These are phyloP conservation scores for Penicillium mononematosum DNA, from an alignment of 495 filamentous ascomycete genomes.

Conservation along the genomic window DNA sequence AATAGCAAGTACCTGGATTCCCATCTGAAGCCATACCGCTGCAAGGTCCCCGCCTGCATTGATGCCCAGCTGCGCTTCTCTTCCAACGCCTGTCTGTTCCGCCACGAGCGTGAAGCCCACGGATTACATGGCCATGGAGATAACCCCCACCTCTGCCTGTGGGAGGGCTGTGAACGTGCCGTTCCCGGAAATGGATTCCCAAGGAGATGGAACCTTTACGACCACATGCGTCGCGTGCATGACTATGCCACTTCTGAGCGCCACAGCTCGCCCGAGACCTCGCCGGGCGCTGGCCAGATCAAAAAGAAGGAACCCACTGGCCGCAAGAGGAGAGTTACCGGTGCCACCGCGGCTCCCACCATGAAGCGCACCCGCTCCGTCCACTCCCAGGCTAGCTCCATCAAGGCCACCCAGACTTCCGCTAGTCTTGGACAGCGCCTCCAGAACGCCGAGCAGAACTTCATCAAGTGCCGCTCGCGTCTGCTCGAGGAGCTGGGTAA, in stretches of 20 bases:
- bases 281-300: slow-evolving; percentile 28
- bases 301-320: slow-evolving; percentile 46
- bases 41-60: slow-evolving; percentile 75
- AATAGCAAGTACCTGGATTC: slow-evolving; percentile 91
- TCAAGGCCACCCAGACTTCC: slow-evolving; percentile 37
- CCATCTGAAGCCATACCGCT: slow-evolving; percentile 89
- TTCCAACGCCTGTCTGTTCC: slow-evolving; percentile 90
- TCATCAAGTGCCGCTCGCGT: slow-evolving; percentile 44
- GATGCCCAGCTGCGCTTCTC: slow-evolving; percentile 73
- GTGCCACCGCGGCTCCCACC: slow-evolving; percentile 37
- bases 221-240: slow-evolving; percentile 94
- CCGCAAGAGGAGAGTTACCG: slow-evolving; percentile 44
- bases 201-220: slow-evolving; percentile 86
- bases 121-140: slow-evolving; percentile 92
- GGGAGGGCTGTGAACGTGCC: slow-evolving; percentile 79
- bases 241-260: slow-evolving; percentile 62
- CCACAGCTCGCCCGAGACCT: slow-evolving; percentile 46
- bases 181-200: slow-evolving; percentile 82
- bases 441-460: slow-evolving; percentile 46
- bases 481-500: slow-evolving; percentile 43
- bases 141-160: slow-evolving; percentile 82
- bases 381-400: slow-evolving; percentile 37
- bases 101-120: slow-evolving; percentile 91
- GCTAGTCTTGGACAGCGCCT: slow-evolving; percentile 45
- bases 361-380: slow-evolving; percentile 51